These are phyloP conservation scores for Thalassia testudinum DNA, from an alignment of 116 monocot species.

Conservation along the genomic window DNA sequence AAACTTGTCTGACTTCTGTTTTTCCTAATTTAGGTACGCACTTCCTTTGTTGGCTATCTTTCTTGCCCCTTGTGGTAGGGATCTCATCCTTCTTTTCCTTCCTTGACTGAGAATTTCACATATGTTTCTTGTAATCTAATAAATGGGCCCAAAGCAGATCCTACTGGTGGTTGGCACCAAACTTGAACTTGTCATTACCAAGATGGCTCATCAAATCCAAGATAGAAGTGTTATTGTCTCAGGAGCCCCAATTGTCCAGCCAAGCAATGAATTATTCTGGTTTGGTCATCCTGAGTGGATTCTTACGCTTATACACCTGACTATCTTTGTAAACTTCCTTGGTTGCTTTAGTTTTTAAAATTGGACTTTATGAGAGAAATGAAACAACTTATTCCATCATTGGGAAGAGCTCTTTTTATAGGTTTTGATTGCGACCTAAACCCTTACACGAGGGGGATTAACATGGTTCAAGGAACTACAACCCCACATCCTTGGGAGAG, in stretches of 20 bases:
- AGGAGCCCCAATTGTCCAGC: slow-evolving; percentile 41
- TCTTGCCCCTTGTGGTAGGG: slow-evolving; percentile 25
- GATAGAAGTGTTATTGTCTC: slow-evolving; percentile 22
- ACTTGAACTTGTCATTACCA: slow-evolving; percentile 40
- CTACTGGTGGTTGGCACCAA: slow-evolving; percentile 37
- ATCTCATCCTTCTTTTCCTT: not conserved
- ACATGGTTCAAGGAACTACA: too few species aligned
- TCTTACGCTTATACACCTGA: slow-evolving; percentile 38
- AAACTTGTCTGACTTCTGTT: not conserved
- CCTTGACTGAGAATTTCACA: not conserved
- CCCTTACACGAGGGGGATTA: too few species aligned
- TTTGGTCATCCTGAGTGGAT: slow-evolving; percentile 37
- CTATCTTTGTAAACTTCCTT: slow-evolving; percentile 41
- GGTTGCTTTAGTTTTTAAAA: not conserved
- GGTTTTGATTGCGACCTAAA: too few species aligned
- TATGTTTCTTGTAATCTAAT: too few species aligned
- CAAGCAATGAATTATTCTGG: slow-evolving; percentile 49
- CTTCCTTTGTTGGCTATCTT: slow-evolving; percentile 25
- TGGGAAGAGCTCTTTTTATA: too few species aligned
- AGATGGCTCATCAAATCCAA: slow-evolving; percentile 48
- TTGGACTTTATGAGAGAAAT: not conserved
- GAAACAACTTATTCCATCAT: too few species aligned
- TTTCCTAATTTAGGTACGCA: slow-evolving; percentile 9
- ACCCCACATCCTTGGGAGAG: too few species aligned
- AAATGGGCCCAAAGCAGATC: too few species aligned